Conservation (phyloP, 2,329 filamentous ascomycete genomes). For the Emmonsiellopsis sp. region DNA sequence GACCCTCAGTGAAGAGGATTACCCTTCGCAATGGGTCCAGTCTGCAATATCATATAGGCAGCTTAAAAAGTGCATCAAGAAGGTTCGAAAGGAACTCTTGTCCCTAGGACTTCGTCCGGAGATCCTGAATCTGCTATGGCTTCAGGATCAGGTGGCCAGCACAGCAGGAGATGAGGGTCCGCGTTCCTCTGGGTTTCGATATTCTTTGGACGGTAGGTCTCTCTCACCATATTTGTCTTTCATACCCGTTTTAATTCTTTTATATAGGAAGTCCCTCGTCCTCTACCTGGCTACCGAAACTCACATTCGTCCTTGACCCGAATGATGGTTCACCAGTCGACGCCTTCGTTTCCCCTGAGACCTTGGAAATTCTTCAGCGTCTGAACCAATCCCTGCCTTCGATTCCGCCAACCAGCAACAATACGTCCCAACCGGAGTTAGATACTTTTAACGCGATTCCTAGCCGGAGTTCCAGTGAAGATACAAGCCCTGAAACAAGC, state of each 20-base stretch:
- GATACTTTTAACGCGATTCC: neutral
- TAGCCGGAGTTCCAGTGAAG: neutral
- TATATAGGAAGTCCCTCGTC: constrained; percentile 27
- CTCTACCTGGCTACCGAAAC: constrained; percentile 52
- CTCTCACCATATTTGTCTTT: neutral
- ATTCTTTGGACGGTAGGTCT: constrained; percentile 5
- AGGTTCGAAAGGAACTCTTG: constrained; percentile 62
- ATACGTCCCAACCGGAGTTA: neutral
- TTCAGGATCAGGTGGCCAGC: constrained; percentile 15
- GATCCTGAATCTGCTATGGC: constrained; percentile 58
- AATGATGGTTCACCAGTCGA: constrained; percentile 59
- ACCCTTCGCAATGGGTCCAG: constrained; percentile 61
- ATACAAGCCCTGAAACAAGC: neutral
- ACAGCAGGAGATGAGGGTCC: neutral
- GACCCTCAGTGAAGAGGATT: constrained; percentile 61
- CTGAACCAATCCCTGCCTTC: constrained; percentile 36
- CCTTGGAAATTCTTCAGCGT: constrained; percentile 54
- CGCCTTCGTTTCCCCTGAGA: constrained; percentile 57
- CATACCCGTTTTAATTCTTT: constrained; percentile 1
- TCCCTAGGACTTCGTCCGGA: constrained; percentile 63
- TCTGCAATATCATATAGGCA: constrained; percentile 75
- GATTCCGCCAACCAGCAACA: neutral
- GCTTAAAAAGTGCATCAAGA: constrained; percentile 83
- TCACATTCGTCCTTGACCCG: constrained; percentile 61
- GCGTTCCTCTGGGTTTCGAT: constrained; percentile 2